Base-by-base conservation (phyloP, 169 alveolate species). In the Cystoisospora suis region DNA sequence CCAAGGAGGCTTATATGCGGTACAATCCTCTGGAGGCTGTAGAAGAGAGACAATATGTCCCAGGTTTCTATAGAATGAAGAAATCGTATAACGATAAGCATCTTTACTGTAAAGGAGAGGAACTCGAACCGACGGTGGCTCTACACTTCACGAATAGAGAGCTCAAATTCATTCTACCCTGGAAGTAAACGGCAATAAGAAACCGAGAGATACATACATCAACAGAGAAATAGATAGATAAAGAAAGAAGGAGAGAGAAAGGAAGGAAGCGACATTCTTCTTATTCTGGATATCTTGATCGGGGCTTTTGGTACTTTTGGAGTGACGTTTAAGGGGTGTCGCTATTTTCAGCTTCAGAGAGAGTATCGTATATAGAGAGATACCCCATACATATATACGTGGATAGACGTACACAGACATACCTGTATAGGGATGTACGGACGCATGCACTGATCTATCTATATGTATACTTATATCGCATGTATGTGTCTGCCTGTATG, bases 151-250 rank as follows among this genome's bases (percentile, higher is more conserved):
- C 77, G 34, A 44, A 65, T 36, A 65, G 44, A 27, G 77, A 65
- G 5, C 77, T 65, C 36, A 65, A n/a, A 27, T 65, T 65, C 77
- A 44, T 65, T 12, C 77, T 65, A 3, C 77, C 77, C 77, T 65
- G 77, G 77, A 65, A 65, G 42, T 65, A 27, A n/a, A 2, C 3
- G 72, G 15, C 40, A 58, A 58, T 3, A 29, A 7, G 29, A 9
- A n/a, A n/a, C 23, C 5, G 72, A 9, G 2, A 36, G 29, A 3
- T 3, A 9, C 40, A 2, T 27, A 3, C 3, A 3, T 34, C 12
- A 7, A 27, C 40, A 9, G 3, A 58, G 29, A 1, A 58, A 4
- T 27, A 29, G 12, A n/a, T n/a, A 58, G n/a, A 58, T 34, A 58
- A 3, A 3, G 29, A 58, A 9, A 9, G 72, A 29, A 58, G 12